phyloP scores from a whole-genome alignment of 768 basidiomycete species.

The Pleurotus cornucopiae region DNA sequence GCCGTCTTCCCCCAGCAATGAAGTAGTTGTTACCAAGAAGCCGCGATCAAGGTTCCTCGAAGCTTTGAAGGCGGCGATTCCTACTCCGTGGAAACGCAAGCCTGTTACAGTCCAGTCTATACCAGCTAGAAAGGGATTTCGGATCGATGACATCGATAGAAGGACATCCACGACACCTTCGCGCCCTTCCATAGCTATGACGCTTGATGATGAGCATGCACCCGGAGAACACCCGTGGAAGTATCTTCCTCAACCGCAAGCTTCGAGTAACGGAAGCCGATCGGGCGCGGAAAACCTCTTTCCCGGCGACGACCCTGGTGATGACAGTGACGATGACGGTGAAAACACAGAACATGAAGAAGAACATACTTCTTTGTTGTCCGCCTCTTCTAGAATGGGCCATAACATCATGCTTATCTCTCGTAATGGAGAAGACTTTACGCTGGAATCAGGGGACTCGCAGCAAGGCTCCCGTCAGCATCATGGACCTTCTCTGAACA shows the following conservation, averaged over 20 bases:
- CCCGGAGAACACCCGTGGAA: slow-evolving; percentile 5
- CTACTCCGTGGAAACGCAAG: slow-evolving; percentile 1
- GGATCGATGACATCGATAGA: slow-evolving; percentile 4
- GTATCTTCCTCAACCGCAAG: slow-evolving; percentile 2
- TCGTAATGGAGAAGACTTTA: slow-evolving; percentile 11
- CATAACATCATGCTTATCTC: slow-evolving; percentile 16
- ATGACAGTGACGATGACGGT: not conserved
- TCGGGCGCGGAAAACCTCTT: slow-evolving; percentile 1
- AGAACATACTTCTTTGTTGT: slow-evolving; percentile 7
- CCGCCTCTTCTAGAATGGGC: slow-evolving; percentile 5
- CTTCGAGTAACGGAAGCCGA: slow-evolving; percentile 1
- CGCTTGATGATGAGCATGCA: not conserved
- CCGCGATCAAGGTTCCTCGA: not conserved
- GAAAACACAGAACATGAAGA: not conserved
- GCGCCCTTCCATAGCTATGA: not conserved
- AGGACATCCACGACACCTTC: slow-evolving; percentile 1
- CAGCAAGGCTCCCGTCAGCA: not conserved
- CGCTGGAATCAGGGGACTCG: slow-evolving; percentile 14
- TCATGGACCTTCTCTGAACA: slow-evolving; percentile 12
- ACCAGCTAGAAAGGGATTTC: not conserved
- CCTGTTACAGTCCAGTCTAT: slow-evolving; percentile 5
- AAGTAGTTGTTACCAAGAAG: not conserved
- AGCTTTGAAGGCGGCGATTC: not conserved
- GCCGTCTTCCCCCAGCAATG: not conserved
- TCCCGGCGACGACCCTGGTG: not conserved